Conservation (phyloP, 2,329 filamentous ascomycete species). For the Colletotrichum destructivum region DNA sequence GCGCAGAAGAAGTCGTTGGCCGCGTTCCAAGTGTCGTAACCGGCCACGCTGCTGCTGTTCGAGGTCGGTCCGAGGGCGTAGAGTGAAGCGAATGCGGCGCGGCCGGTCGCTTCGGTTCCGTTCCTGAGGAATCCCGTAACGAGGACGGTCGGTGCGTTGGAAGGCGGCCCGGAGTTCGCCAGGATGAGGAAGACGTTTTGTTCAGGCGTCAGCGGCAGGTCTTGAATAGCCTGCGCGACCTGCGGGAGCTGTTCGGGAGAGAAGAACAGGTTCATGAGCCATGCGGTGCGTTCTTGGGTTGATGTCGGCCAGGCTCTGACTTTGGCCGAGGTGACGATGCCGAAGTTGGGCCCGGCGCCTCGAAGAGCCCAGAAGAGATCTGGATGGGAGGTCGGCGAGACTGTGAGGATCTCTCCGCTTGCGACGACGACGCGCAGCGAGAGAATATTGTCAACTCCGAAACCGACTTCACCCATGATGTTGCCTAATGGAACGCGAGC, state of each 20-base stretch:
- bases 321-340: conserved; percentile 62
- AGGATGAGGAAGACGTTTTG: conserved; percentile 55
- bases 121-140: conserved; percentile 49
- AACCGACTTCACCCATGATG: conserved; percentile 42
- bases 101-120: conserved; percentile 50
- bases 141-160: conserved; percentile 47
- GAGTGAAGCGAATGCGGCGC: conserved; percentile 53
- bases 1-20: conserved; percentile 55
- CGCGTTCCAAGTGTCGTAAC: conserved; percentile 57
- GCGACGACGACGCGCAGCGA: conserved; percentile 50
- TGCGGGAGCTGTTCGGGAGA: conserved; percentile 48
- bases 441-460: conserved; percentile 52
- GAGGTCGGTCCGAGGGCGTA: conserved; percentile 51
- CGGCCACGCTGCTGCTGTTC: conserved; percentile 48
- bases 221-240: conserved; percentile 54
- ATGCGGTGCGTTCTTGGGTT: conserved; percentile 46
- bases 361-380: conserved; percentile 65
- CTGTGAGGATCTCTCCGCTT: conserved; percentile 46
- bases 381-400: conserved; percentile 46
- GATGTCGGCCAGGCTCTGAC: conserved; percentile 57
- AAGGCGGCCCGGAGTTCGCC: conserved; percentile 41
- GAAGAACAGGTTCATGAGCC: conserved; percentile 47
- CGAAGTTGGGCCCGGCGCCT: conserved; percentile 66
- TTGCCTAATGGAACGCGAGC: conserved; percentile 9
- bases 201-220: conserved; percentile 52